Conservation (phyloP, 2,329 filamentous ascomycete genomes). For the Phyllosticta paracitricarpa region DNA sequence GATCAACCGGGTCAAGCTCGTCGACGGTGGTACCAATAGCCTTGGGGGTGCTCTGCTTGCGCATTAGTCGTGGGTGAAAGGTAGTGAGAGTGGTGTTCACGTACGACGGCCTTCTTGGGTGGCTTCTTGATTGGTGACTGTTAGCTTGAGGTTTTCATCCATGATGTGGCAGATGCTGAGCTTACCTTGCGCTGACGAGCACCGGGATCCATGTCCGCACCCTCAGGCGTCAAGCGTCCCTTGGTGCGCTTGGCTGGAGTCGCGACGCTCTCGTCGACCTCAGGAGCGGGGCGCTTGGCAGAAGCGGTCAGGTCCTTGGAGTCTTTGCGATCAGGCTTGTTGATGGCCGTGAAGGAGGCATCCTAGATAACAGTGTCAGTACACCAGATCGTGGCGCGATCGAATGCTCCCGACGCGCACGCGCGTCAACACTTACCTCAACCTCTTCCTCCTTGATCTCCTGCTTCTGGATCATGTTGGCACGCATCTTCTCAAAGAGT, state of each 20-base stretch:
- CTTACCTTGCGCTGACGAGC: slow-evolving; percentile 5
- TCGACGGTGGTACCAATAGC: slow-evolving; percentile 10
- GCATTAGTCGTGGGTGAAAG: background rate
- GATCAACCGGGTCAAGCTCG: slow-evolving; percentile 10
- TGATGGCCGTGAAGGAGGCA: no score
- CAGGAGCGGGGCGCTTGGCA: background rate
- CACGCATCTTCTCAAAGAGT: no score
- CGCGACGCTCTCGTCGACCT: background rate
- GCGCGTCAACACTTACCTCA: no score
- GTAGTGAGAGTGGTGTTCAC: background rate
- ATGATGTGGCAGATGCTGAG: background rate
- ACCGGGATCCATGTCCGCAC: background rate
- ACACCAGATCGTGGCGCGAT: no score
- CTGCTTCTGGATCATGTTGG: no score
- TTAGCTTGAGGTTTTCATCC: background rate
- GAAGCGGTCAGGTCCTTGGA: background rate
- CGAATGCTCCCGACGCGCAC: no score
- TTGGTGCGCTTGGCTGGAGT: slow-evolving; percentile 2
- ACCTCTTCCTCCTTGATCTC: no score
- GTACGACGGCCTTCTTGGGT: background rate
- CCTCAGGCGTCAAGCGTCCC: background rate
- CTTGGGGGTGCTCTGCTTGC: background rate
- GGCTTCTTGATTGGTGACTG: background rate
- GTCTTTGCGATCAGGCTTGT: no score
- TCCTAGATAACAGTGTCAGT: no score